Conservation (phyloP, 257 asterid species). For the Echium plantagineum region DNA sequence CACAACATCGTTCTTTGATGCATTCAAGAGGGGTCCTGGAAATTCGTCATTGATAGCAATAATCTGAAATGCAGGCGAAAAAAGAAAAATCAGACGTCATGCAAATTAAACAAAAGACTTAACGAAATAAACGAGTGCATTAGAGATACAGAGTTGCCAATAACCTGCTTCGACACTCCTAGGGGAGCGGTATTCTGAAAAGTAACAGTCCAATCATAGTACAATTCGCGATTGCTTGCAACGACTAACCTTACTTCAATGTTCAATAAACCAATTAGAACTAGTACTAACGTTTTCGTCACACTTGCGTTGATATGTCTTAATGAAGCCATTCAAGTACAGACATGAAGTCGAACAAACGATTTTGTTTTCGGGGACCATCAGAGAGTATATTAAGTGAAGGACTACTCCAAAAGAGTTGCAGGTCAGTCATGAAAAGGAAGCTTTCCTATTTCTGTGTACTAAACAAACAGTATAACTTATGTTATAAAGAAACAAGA, state of each 20-base stretch:
- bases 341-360: background rate
- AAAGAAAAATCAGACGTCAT: background rate
- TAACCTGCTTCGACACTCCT: slow-evolving; percentile 20
- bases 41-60: slow-evolving; percentile 25
- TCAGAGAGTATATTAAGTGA: background rate
- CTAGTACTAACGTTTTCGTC: background rate
- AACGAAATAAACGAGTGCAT: background rate
- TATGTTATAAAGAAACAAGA: too few species aligned
- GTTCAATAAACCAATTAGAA: background rate
- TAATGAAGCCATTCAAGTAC: background rate
- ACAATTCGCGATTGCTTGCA: background rate
- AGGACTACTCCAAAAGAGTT: background rate
- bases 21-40: slow-evolving; percentile 30
- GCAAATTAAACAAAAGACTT: background rate
- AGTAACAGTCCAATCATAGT: slow-evolving; percentile 22
- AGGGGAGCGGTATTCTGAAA: slow-evolving; percentile 14
- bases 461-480: too few species aligned
- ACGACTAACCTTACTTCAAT: slow-evolving; percentile 1
- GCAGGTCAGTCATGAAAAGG: slow-evolving; percentile 8
- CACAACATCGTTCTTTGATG: slow-evolving; percentile 19
- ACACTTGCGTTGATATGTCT: background rate
- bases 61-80: slow-evolving; percentile 12
- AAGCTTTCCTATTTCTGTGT: too few species aligned
- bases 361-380: too few species aligned
- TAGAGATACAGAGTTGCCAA: background rate